phyloP scores from a whole-genome alignment of 352 stramenopile genomes.

The Pythium biforme region DNA sequence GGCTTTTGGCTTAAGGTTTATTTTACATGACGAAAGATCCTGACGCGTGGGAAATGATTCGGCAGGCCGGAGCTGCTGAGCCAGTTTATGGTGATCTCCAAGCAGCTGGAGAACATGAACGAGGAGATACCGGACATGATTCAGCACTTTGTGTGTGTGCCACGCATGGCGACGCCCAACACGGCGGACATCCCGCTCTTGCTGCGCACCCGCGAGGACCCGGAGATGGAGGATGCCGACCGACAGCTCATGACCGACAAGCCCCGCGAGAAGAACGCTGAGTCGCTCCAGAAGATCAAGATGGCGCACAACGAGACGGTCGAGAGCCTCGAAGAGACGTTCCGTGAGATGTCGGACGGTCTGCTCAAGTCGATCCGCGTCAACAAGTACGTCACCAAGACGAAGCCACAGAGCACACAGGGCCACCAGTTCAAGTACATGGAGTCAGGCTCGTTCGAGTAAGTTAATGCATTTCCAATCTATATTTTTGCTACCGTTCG shows the following conservation, averaged over 20 bases:
- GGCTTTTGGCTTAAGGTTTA: too few relatives aligned
- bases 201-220: slow-evolving; percentile 78
- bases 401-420: slow-evolving; percentile 74
- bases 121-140: slow-evolving; percentile 83
- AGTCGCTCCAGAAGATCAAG: slow-evolving; percentile 67
- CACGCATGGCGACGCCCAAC: slow-evolving; percentile 81
- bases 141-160: slow-evolving; percentile 83
- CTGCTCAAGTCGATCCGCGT: slow-evolving; percentile 81
- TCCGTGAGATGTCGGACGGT: slow-evolving; percentile 82
- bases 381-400: slow-evolving; percentile 85
- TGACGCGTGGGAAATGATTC: not conserved
- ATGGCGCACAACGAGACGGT: slow-evolving; percentile 69
- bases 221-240: slow-evolving; percentile 84
- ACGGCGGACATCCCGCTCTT: slow-evolving; percentile 74
- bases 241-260: slow-evolving; percentile 72
- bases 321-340: slow-evolving; percentile 78
- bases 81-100: slow-evolving; percentile 86
- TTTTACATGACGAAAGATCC: not conserved
- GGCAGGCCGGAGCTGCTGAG: slow-evolving; percentile 77
- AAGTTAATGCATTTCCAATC: slow-evolving; percentile 17
- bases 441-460: slow-evolving; percentile 74
- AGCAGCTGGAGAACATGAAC: slow-evolving; percentile 89
- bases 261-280: slow-evolving; percentile 57
- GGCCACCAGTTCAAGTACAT: slow-evolving; percentile 85
- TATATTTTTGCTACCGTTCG: not conserved